phyloP scores from a whole-genome alignment of 371 early-diverging fungal genomes.

The Batkoa obscura region DNA sequence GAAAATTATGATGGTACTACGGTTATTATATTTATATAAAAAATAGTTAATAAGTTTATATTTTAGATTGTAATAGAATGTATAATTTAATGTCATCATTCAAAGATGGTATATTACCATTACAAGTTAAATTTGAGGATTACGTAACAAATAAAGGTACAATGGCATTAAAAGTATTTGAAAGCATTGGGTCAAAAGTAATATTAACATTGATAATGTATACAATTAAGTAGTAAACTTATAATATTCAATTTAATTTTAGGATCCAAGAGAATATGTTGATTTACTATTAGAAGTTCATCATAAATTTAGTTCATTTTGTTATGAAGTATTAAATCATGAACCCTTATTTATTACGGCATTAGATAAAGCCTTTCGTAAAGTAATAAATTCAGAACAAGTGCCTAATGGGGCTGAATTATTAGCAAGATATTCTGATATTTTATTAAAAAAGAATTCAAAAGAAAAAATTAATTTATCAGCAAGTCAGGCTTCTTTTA shows the following conservation, averaged over 20 bases:
- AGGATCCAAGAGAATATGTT: constrained; percentile 69
- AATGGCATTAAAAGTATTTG: constrained; percentile 18
- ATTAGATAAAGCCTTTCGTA: constrained; percentile 80
- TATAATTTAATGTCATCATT: neutral
- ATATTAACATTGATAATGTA: neutral
- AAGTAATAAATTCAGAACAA: constrained; percentile 70
- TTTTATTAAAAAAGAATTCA: constrained; percentile 59
- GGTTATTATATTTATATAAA: too few relatives aligned
- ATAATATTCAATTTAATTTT: constrained; percentile 3
- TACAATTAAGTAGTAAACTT: neutral
- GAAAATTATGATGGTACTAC: neutral
- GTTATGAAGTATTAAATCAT: constrained; percentile 50
- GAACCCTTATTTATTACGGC: constrained; percentile 79
- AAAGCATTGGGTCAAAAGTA: constrained; percentile 5
- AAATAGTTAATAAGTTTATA: too few relatives aligned
- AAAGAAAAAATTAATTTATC: constrained; percentile 26
- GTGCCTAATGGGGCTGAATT: constrained; percentile 55
- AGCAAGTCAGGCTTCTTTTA: neutral
- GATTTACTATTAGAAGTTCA: constrained; percentile 61
- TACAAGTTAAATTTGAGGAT: constrained; percentile 31
- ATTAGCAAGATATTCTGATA: constrained; percentile 68
- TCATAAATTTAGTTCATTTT: constrained; percentile 51
- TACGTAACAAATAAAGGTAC: constrained; percentile 34
- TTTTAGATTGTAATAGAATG: constrained; percentile 3
- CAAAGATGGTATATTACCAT: constrained; percentile 4